A percentile compares a stretch with the other conserved stretches of the same genome.
Conservation (phyloP, 2,329 filamentous ascomycete genomes). For the Aspergillus fischeri region DNA sequence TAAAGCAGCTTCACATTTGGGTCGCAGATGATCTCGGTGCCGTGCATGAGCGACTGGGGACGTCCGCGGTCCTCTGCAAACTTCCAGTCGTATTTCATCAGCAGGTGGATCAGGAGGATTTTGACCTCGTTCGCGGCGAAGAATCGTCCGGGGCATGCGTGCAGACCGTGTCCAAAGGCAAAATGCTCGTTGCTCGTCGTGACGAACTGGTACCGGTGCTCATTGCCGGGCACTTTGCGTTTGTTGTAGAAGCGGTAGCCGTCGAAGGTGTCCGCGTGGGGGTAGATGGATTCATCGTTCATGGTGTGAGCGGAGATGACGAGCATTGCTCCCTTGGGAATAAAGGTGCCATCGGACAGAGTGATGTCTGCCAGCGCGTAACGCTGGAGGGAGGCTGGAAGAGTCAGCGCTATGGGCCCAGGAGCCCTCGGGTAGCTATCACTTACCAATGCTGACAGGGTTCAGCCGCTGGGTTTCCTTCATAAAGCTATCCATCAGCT, state of each 20-base stretch:
- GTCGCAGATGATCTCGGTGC: conserved; percentile 40
- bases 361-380: conserved; percentile 16
- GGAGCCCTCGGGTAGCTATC: not conserved
- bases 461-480: conserved; percentile 30
- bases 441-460: conserved; percentile 24
- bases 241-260: conserved; percentile 32
- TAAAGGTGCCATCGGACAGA: conserved; percentile 27
- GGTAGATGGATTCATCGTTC: conserved; percentile 25
- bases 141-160: conserved; percentile 51
- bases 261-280: conserved; percentile 28
- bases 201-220: conserved; percentile 27
- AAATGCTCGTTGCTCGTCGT: conserved; percentile 28
- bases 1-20: conserved; percentile 25
- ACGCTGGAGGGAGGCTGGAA: conserved; percentile 23
- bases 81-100: conserved; percentile 53
- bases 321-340: conserved; percentile 26
- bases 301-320: conserved; percentile 23
- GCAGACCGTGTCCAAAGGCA: conserved; percentile 35
- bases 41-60: conserved; percentile 44
- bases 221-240: conserved; percentile 27
- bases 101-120: conserved; percentile 49
- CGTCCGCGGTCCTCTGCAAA: conserved; percentile 30
- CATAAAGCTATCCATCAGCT: conserved; percentile 34
- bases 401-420: not conserved
- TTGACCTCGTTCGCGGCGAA: conserved; percentile 56